Evolutionary conservation across 2,329 filamentous ascomycete species (phyloP).

Genomic region (Sclerotinia spermophila): DNA sequence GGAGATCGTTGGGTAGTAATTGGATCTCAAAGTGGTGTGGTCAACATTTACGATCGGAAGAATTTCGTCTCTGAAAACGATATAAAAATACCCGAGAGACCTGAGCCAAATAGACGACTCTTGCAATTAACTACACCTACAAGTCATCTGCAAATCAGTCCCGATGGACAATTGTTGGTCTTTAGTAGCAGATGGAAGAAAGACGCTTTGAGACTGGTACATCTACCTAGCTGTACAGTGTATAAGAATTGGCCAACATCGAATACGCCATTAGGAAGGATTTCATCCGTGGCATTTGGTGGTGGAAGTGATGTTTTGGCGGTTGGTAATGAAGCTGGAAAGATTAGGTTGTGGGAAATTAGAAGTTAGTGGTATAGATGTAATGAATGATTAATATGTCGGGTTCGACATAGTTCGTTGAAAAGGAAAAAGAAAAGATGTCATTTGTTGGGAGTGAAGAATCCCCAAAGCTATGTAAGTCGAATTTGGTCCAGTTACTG

Average conservation of each 20-base stretch:
- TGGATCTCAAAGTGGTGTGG: slow-evolving; percentile 80
- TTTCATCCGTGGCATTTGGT: slow-evolving; percentile 70
- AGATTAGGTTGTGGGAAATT: slow-evolving; percentile 89
- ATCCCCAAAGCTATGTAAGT: not conserved
- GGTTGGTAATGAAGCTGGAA: slow-evolving; percentile 84
- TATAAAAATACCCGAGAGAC: slow-evolving; percentile 58
- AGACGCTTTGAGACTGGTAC: slow-evolving; percentile 81
- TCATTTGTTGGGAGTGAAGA: not conserved
- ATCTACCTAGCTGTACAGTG: slow-evolving; percentile 87
- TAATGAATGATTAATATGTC: slow-evolving; percentile 10
- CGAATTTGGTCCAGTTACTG: not conserved
- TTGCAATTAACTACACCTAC: slow-evolving; percentile 87
- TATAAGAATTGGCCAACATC: slow-evolving; percentile 97
- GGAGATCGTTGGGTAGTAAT: slow-evolving; percentile 86
- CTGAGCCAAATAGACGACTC: slow-evolving; percentile 68
- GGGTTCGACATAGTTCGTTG: not conserved
- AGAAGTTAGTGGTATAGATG: slow-evolving; percentile 47
- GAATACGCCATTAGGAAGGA: slow-evolving; percentile 80
- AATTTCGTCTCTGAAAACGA: slow-evolving; percentile 41
- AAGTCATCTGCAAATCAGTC: slow-evolving; percentile 74
- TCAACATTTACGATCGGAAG: slow-evolving; percentile 86
- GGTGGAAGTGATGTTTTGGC: slow-evolving; percentile 67
- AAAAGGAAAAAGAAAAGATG: not conserved
- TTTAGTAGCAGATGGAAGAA: slow-evolving; percentile 85
- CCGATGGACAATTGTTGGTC: slow-evolving; percentile 83